Conservation (phyloP, 2,329 filamentous ascomycete genomes). For the Sporothrix protearum region DNA sequence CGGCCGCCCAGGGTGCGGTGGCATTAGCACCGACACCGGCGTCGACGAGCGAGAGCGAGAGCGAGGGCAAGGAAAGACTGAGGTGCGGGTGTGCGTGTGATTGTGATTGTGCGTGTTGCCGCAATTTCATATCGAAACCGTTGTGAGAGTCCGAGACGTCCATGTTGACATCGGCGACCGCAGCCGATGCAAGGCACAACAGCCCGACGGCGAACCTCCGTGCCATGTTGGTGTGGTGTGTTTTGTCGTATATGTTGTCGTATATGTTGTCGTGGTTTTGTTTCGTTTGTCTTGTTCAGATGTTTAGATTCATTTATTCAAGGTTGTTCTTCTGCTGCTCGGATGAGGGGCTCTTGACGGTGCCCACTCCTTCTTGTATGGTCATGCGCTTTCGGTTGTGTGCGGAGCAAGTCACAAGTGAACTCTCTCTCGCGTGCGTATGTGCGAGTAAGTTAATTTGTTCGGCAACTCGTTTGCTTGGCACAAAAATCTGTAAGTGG, state of each 20-base stretch:
- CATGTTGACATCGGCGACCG: neutral
- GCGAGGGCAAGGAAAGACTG: neutral
- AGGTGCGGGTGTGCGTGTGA: neutral
- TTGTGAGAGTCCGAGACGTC: neutral
- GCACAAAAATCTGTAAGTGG: neutral
- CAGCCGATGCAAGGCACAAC: neutral
- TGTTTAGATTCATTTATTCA: too few species aligned
- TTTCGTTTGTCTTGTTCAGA: neutral
- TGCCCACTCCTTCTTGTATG: neutral
- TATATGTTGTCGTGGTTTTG: too few species aligned
- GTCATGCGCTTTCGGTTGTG: neutral
- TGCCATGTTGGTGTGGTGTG: neutral
- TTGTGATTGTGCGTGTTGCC: neutral
- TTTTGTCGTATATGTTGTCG: too few species aligned
- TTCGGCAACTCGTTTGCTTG: neutral
- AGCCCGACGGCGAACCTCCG: neutral
- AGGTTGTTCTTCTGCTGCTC: neutral
- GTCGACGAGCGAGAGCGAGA: neutral
- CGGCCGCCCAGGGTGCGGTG: slow-evolving; percentile 25
- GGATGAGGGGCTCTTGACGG: neutral
- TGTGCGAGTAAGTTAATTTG: neutral
- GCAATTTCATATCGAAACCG: neutral
- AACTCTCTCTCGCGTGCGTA: neutral
- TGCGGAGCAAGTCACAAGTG: neutral
- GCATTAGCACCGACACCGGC: neutral